Evolutionary conservation across 1,139 yeast genomes (phyloP).

Genomic region (Blastobotrys illinoisensis): DNA sequence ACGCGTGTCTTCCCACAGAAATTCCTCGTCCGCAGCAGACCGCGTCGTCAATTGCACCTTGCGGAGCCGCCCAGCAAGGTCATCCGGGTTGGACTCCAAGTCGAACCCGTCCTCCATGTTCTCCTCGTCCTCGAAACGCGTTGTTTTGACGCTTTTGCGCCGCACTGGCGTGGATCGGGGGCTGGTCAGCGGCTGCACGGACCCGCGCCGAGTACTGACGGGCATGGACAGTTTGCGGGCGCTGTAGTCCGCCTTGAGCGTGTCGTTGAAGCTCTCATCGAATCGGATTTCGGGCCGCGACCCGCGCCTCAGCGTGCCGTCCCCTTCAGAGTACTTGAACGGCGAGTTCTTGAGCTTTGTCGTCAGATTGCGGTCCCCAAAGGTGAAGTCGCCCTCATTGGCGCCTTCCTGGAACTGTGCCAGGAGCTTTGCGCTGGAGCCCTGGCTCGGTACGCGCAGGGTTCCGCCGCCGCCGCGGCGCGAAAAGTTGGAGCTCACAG

Average conservation of each 20-base stretch:
- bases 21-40: slow-evolving; percentile 13
- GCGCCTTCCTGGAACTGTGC: background rate
- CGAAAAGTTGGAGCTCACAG: background rate
- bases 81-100: slow-evolving; percentile 13
- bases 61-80: slow-evolving; percentile 10
- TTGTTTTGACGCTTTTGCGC: slow-evolving; percentile 5
- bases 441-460: background rate
- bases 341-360: background rate
- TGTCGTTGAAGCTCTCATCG: background rate
- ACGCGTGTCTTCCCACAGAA: slow-evolving; percentile 13
- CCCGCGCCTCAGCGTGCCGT: background rate
- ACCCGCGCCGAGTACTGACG: background rate
- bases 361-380: background rate
- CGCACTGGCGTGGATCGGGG: slow-evolving; percentile 2
- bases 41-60: slow-evolving; percentile 11
- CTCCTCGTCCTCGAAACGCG: slow-evolving; percentile 3
- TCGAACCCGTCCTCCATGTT: slow-evolving; percentile 21
- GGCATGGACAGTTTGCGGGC: background rate
- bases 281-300: background rate
- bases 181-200: background rate
- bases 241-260: background rate
- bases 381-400: background rate
- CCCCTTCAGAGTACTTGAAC: background rate
- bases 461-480: background rate
- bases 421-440: background rate